Conservation (phyloP, 1,284 basidiomycete species). For the Volvariella volvacea region DNA sequence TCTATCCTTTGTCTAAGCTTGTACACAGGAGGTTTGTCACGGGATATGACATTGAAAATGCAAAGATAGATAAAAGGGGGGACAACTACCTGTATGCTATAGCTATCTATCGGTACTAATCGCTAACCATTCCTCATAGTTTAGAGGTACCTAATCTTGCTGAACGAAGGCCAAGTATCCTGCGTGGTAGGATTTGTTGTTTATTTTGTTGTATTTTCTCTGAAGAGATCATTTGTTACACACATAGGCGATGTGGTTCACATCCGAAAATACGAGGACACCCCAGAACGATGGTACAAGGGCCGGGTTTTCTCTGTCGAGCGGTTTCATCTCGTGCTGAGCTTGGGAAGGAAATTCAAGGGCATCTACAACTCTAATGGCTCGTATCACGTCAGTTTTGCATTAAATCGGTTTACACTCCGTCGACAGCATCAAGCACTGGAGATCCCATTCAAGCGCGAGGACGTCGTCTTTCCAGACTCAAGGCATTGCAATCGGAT, state of each 20-base stretch:
- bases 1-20: too few species aligned
- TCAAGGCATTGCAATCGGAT: constrained; percentile 18
- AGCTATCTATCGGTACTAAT: too few species aligned
- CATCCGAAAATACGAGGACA: constrained; percentile 32
- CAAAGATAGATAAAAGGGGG: too few species aligned
- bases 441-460: constrained; percentile 31
- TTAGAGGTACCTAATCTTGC: constrained; percentile 50
- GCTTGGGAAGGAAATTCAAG: constrained; percentile 43
- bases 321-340: constrained; percentile 43
- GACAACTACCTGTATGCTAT: too few species aligned
- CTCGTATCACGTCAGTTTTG: constrained; percentile 45
- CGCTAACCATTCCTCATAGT: constrained; percentile 20
- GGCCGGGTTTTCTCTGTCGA: constrained; percentile 52
- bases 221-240: neutral
- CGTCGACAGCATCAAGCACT: constrained; percentile 55
- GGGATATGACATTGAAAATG: too few species aligned
- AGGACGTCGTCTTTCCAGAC: constrained; percentile 35
- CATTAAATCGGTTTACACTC: constrained; percentile 44
- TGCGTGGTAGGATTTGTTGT: constrained; percentile 30
- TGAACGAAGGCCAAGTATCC: constrained; percentile 54
- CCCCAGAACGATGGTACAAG: constrained; percentile 42
- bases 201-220: neutral
- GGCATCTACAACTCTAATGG: constrained; percentile 17
- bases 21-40: too few species aligned
- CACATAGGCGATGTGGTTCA: constrained; percentile 45